phyloP scores from a whole-genome alignment of 805 yeast genomes.

The Kodamaea laetipori region DNA sequence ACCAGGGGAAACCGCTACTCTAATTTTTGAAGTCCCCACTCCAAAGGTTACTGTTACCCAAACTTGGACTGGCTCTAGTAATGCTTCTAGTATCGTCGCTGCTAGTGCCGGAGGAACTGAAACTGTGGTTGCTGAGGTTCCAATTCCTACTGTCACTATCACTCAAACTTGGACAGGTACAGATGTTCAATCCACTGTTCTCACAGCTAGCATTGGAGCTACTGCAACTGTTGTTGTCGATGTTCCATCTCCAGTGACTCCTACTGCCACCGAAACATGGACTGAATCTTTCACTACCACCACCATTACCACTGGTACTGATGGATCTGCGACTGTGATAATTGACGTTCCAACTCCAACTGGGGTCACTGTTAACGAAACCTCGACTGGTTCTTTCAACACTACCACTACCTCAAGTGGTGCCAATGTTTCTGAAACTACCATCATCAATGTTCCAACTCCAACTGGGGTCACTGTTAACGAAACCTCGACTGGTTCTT shows the following conservation, averaged over 20 bases:
- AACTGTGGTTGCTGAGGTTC: conserved; percentile 12
- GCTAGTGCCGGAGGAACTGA: conserved; percentile 6
- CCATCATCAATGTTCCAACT: no score
- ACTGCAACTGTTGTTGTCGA: no score
- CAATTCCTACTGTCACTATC: conserved; percentile 13
- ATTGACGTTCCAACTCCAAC: conserved; percentile 14
- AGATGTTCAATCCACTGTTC: conserved; percentile 1
- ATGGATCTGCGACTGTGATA: conserved; percentile 16
- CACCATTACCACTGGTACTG: conserved; percentile 14
- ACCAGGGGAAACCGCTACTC: conserved; percentile 12
- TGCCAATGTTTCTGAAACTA: no score
- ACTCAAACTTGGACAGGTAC: conserved; percentile 12
- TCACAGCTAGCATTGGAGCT: neutral
- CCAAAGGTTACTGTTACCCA: conserved; percentile 12
- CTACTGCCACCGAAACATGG: conserved; percentile 8
- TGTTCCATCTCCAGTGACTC: no score
- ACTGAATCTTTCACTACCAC: conserved; percentile 11
- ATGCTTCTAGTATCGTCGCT: conserved; percentile 4
- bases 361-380: conserved; percentile 1
- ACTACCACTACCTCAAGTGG: no score
- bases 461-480: no score
- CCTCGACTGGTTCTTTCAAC: conserved; percentile 14
- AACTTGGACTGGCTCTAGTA: conserved; percentile 15
- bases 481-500: no score
- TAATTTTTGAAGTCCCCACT: conserved; percentile 17